These are phyloP conservation scores for Trypanosoma cruzi DNA, from an alignment of 208 protist genomes.

Conservation along the genomic window DNA sequence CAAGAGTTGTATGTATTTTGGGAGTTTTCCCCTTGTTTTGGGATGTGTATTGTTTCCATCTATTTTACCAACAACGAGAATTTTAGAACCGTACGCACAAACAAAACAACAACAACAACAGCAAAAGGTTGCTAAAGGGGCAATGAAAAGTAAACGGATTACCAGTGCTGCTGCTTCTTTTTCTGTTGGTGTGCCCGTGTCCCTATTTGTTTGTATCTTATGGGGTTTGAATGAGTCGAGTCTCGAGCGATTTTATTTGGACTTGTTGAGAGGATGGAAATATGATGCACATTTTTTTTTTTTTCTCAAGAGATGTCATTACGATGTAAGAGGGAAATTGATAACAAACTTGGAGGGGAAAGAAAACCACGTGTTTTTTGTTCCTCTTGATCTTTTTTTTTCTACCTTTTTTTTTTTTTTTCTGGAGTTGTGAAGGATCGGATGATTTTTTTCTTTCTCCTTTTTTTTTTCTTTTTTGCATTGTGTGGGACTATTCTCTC, in stretches of 20 bases:
- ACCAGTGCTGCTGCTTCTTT: background rate
- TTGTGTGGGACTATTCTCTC: background rate
- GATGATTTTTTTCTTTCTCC: too few relatives aligned
- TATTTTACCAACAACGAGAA: background rate
- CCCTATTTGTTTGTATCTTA: background rate
- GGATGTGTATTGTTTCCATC: background rate
- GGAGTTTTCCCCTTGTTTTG: background rate
- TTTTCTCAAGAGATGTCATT: background rate
- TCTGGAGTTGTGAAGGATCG: too few relatives aligned
- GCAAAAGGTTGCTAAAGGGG: background rate
- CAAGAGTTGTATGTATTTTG: background rate
- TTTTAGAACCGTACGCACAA: background rate
- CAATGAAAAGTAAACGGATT: background rate
- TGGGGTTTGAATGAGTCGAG: background rate
- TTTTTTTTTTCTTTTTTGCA: background rate
- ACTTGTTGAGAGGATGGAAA: background rate
- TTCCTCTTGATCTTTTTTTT: too few relatives aligned
- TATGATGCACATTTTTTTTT: constrained; percentile 4
- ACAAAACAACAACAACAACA: background rate
- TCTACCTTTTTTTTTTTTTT: too few relatives aligned
- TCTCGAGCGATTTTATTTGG: too few relatives aligned
- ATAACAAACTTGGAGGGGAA: background rate
- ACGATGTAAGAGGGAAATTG: background rate
- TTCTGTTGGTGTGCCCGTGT: too few relatives aligned
- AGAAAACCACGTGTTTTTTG: background rate